Percentiles rank a stretch among this genome's conserved stretches.
Conservation (phyloP, 2,329 filamentous ascomycete species). For the Pseudogymnoascus sp. region DNA sequence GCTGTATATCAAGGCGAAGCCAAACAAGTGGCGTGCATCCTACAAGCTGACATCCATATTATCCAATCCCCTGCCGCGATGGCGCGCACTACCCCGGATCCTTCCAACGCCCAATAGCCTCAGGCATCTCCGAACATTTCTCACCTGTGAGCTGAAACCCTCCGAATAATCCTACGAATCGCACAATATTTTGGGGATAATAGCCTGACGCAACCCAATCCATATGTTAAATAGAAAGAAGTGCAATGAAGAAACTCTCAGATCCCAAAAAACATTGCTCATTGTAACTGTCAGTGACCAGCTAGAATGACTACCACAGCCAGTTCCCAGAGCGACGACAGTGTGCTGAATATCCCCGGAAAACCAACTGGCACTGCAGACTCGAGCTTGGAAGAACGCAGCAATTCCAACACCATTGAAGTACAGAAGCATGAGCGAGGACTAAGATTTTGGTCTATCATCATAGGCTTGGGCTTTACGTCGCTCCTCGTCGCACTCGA, state of each 20-base stretch:
- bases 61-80: background rate
- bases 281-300: background rate
- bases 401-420: background rate
- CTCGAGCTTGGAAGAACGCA: background rate
- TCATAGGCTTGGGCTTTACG: background rate
- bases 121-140: slow-evolving; percentile 2
- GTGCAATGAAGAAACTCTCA: background rate
- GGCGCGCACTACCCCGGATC: background rate
- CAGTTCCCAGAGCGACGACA: background rate
- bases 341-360: background rate
- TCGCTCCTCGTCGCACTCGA: slow-evolving; percentile 14
- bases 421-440: background rate
- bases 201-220: background rate
- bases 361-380: background rate
- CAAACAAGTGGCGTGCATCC: background rate
- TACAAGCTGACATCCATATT: background rate
- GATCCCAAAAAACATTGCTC: background rate
- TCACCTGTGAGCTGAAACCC: background rate
- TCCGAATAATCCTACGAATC: background rate
- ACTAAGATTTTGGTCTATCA: slow-evolving; percentile 3
- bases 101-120: background rate
- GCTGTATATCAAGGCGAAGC: background rate
- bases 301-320: background rate
- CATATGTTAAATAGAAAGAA: background rate
- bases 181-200: background rate